A percentile compares a stretch with the other conserved stretches of the same genome.
These are phyloP conservation scores for Russula dissimulans DNA, from an alignment of 768 basidiomycete species.

Conservation along the genomic window DNA sequence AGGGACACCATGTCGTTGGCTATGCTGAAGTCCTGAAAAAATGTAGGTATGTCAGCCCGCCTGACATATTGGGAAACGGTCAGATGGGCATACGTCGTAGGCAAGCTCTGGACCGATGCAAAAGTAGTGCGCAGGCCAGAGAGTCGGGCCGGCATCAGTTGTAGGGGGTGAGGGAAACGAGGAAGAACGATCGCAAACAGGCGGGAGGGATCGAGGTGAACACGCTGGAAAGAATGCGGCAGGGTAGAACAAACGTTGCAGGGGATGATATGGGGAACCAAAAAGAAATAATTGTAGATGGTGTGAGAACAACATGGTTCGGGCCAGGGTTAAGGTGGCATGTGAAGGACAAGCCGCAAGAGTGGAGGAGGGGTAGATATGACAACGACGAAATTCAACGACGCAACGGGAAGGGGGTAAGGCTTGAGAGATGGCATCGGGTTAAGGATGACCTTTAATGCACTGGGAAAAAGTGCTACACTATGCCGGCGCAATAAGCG, in stretches of 20 bases:
- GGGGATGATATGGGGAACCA: slow-evolving; percentile 27
- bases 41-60: background rate
- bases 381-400: too few relatives aligned
- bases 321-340: background rate
- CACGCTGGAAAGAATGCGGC: slow-evolving; percentile 40
- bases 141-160: too few relatives aligned
- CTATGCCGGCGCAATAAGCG: background rate
- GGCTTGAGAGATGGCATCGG: too few relatives aligned
- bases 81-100: slow-evolving; percentile 50
- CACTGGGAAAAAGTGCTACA: background rate
- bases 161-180: too few relatives aligned
- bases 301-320: background rate
- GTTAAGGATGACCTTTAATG: background rate
- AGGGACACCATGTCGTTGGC: background rate
- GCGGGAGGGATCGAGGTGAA: slow-evolving; percentile 63
- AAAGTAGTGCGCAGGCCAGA: slow-evolving; percentile 44
- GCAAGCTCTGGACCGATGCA: slow-evolving; percentile 32
- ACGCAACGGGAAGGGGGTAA: slow-evolving; percentile 29
- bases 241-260: background rate
- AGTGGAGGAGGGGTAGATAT: slow-evolving; percentile 72
- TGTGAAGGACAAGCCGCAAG: slow-evolving; percentile 41
- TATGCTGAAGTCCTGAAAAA: slow-evolving; percentile 1
- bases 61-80: background rate
- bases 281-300: slow-evolving; percentile 65
- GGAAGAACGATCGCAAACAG: slow-evolving; percentile 25